Base-by-base conservation (phyloP, 768 basidiomycete species). In the Leucosporidium scottii region DNA sequence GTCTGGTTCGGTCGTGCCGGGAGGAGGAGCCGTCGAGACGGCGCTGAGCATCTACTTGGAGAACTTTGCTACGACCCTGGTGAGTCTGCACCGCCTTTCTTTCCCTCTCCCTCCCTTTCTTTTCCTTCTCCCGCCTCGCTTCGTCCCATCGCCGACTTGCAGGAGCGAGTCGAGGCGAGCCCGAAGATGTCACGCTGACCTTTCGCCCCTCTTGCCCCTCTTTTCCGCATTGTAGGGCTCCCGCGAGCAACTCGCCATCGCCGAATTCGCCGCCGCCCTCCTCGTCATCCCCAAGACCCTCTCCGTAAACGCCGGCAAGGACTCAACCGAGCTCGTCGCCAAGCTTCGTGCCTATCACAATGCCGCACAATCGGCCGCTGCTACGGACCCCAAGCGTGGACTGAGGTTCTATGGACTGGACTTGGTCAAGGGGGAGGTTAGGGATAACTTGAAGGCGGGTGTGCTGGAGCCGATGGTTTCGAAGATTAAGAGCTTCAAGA, bases 321-420 rank as follows among this genome's bases (percentile, higher is more conserved):
- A 99, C 77, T 92, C 93, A 48, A 98, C 94, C 1, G 91, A 97
- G 64, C 85, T 99, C 25, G 92, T 99, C 49, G 93, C 96, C 27
- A 97, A 97, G 79, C 82, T 99, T 59, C 88, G 96, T 60, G 88
- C 93, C 15, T 98, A 93, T 80, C 96, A 99, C 82, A 93, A 93
- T 74, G 89, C 91, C 55, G 93, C 93, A 4, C 94, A 96, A 80
- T 93, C 88, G 73, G 94, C 92, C 3, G 87, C 91, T 3, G 83
- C 81, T 0, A 89, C 90, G 50, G 96, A 98, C 79, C 89, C 91
- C 21, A 94, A 93, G 81, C 91, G 96, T 78, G 85, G 81, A 8
- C 82, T 97, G 49, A 79, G 93, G 78, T 89, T 90, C 68, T 98
- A 96, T 78, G 96, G 96, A 1, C 84, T 99, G 66, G 96, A 99